Base-by-base conservation (phyloP, 2,329 filamentous ascomycete species). In the Amauroascus niger region DNA sequence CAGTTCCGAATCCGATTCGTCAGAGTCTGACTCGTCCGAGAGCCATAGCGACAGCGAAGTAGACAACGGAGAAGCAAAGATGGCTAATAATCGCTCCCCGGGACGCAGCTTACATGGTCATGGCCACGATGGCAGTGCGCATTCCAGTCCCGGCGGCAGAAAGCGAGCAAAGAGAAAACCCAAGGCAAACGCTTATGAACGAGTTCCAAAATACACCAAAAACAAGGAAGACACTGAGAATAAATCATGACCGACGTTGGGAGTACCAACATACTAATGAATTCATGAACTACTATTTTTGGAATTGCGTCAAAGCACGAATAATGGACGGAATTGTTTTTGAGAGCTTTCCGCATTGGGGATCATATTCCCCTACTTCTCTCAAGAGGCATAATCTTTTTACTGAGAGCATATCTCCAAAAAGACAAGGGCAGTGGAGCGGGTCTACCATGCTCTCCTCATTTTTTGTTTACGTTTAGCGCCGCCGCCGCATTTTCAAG, bases 1-100 rank as follows among this genome's bases (percentile, higher is more conserved):
- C 30, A 89, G 84, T 55, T 73, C 71, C n/a, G 72, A 75, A 60
- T 73, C 70, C 7, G 69, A 73, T 41, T 71, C 70, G 13, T 68
- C 69, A 13, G 78, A 76, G 20, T 82, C 81, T 13, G 77, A 76
- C 44, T 77, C 75, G 1, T 74, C 74, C 11, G 71, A 75, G n/a
- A 74, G 74, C 4, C 77, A 74, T 47, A 72, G 70, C 24, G 71
- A 72, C 40, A 67, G 64, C 28, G 68, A 70, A 39, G 52, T 56
- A 41, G 64, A 67, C 53, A 59, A 59, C 44, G 58, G 61, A 24
- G 59, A 60, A 6, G 62, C 58, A 35, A 64, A 59, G 58, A 59
- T 53, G 49, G 37, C 44, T 18, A 58, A 58, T 45, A 32, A 32
- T n/a, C 51, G 55, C 53, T 35, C 26, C 53, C 16, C 18, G n/a